Base-by-base conservation (phyloP, 192 early-diverging fungal species). In the Umbelopsis sp. region DNA sequence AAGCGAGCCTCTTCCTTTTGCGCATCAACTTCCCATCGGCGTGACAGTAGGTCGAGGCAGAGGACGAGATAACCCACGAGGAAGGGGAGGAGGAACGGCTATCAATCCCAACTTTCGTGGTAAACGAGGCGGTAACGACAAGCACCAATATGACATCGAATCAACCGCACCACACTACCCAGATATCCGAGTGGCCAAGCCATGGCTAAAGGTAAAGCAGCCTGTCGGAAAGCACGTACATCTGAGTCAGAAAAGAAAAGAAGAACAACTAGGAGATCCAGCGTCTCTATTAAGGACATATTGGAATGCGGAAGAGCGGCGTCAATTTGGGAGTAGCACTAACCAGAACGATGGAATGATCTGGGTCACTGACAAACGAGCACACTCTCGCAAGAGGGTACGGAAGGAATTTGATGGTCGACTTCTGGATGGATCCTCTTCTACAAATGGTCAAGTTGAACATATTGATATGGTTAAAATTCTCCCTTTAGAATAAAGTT, bases 331-430 rank as follows among this genome's bases (percentile, higher is more conserved):
- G 10, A 54, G 68, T 22, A 56, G 62, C 26, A 29, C 41, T 2
- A 69, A 44, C 62, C 29, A 49, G 32, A 32, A 65, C 21, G 68
- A 69, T 51, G 73, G 73, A 6, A 51, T 56, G 25, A 45, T 70
- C 24, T 44, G 69, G 21, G 73, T 75, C 0, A 62, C 31, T 0
- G 56, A 62, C n/a, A 47, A 69, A 50, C 69, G 69, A 29, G 26
- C 69, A n/a, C 34, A 59, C 1, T 32, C 14, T 32, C 69, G 73
- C 54, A 69, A 70, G 31, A 43, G 73, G 16, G 44, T 62, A 21
- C 69, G 59, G 34, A 75, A 75, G 26, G 73, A 75, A 20, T 75
- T 75, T 44, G 44, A 65, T 51, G 68, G 73, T 6, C 68, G 73
- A 62, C 38, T 41, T 41, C 34, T 62, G 4, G 56, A 29, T 7